phyloP scores from a whole-genome alignment of 2,329 filamentous ascomycete species.

The Mollisiaceae sp. region DNA sequence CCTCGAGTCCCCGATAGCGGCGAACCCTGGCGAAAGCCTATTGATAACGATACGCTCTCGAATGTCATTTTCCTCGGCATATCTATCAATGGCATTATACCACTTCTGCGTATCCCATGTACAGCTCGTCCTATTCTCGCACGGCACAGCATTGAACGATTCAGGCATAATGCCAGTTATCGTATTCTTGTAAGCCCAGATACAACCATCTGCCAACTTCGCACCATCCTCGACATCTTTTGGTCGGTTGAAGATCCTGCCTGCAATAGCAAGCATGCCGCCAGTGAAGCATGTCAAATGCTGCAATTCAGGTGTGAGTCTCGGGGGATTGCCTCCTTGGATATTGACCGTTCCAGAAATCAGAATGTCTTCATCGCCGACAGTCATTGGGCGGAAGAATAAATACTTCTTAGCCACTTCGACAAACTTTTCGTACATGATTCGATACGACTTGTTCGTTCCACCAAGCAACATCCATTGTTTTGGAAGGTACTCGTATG shows the following conservation, averaged over 20 bases:
- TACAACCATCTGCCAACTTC: constrained; percentile 66
- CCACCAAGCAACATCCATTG: constrained; percentile 41
- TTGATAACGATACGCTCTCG: constrained; percentile 24
- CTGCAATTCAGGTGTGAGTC: constrained; percentile 50
- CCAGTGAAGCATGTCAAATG: constrained; percentile 77
- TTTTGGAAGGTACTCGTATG: constrained; percentile 70
- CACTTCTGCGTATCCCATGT: constrained; percentile 58
- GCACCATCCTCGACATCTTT: constrained; percentile 61
- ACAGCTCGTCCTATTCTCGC: constrained; percentile 33
- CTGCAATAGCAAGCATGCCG: constrained; percentile 72
- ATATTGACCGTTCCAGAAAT: constrained; percentile 54
- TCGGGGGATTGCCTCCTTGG: constrained; percentile 52
- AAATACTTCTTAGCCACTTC: constrained; percentile 51
- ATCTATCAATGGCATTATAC: constrained; percentile 33
- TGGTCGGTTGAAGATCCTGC: constrained; percentile 61
- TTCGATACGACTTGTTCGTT: constrained; percentile 28
- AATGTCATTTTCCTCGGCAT: constrained; percentile 21
- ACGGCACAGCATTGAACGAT: constrained; percentile 48
- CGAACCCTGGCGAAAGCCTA: constrained; percentile 35
- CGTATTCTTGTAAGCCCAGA: constrained; percentile 65
- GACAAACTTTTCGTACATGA: constrained; percentile 53
- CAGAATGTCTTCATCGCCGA: constrained; percentile 46
- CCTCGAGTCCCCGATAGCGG: constrained; percentile 31
- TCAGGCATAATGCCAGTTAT: constrained; percentile 68
- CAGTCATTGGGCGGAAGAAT: constrained; percentile 53